Evolutionary conservation across 1,139 yeast genomes (phyloP).

Genomic region (Candida albicans): DNA sequence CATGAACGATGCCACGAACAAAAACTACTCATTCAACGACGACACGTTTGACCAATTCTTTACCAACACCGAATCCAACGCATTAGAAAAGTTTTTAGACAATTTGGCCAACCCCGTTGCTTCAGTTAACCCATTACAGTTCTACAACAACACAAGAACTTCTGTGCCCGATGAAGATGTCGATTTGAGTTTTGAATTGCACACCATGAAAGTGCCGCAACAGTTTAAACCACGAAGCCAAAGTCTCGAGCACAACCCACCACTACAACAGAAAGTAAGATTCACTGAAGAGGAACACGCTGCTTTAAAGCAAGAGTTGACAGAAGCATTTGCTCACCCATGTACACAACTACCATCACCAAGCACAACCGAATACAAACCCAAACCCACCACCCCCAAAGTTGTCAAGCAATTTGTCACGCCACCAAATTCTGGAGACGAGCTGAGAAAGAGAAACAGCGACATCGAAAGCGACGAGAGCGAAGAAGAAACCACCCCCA

Average conservation of each 20-base stretch:
- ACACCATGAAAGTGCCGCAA: conserved; percentile 28
- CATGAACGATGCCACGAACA: neutral
- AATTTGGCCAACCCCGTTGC: conserved; percentile 37
- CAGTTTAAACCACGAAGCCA: conserved; percentile 6
- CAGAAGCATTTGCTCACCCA: conserved; percentile 41
- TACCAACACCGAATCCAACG: conserved; percentile 45
- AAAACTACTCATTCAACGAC: conserved; percentile 12
- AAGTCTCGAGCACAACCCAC: neutral
- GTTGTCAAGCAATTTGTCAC: conserved; percentile 11
- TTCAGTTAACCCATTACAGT: conserved; percentile 31
- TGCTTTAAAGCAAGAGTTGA: conserved; percentile 30
- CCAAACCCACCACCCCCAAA: neutral
- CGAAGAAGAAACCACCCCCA: conserved; percentile 15
- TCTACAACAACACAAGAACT: conserved; percentile 21
- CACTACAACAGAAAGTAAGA: conserved; percentile 3
- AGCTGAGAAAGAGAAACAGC: conserved; percentile 11
- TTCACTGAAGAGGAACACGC: conserved; percentile 12
- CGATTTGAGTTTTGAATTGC: conserved; percentile 28
- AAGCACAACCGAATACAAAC: neutral
- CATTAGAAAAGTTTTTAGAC: conserved; percentile 46
- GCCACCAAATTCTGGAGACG: conserved; percentile 16
- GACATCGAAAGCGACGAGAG: conserved; percentile 17
- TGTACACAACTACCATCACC: conserved; percentile 39
- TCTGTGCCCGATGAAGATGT: conserved; percentile 13
- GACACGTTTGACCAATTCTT: conserved; percentile 47